Evolutionary conservation across 1,284 basidiomycete species (phyloP).

Genomic region (Marasmius oreades): DNA sequence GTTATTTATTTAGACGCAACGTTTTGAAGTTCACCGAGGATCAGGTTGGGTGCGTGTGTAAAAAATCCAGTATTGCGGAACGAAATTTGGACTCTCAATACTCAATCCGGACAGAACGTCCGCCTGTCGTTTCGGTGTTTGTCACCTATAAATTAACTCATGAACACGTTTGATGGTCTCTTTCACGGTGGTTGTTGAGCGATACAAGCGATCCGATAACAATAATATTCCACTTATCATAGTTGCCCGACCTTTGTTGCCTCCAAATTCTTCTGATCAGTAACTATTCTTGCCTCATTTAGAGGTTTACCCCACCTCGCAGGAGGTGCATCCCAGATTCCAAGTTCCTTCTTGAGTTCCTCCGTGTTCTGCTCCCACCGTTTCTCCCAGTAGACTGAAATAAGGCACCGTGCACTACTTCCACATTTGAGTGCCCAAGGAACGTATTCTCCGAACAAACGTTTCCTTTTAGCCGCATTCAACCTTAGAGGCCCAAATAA

Average conservation of each 20-base stretch:
- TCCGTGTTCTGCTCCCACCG: slow-evolving; percentile 84
- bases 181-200: not conserved
- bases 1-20: no score
- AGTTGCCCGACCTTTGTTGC: not conserved
- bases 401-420: slow-evolving; percentile 68
- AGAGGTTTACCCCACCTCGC: slow-evolving; percentile 61
- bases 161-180: not conserved
- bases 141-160: not conserved
- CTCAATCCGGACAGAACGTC: not conserved
- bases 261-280: slow-evolving; percentile 20
- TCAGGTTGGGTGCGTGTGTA: no score
- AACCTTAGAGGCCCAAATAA: slow-evolving; percentile 71
- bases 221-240: not conserved
- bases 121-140: not conserved
- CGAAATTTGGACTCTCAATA: no score
- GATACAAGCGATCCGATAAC: not conserved
- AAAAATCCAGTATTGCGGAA: no score
- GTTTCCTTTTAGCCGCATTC: slow-evolving; percentile 47
- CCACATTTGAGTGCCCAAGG: slow-evolving; percentile 90
- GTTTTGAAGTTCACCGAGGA: no score
- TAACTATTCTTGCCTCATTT: slow-evolving; percentile 49
- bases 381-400: slow-evolving; percentile 95
- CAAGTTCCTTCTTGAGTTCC: slow-evolving; percentile 79
- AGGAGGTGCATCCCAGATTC: slow-evolving; percentile 76
- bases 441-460: slow-evolving; percentile 76